Percentiles rank a stretch among this genome's conserved stretches.
Conservation (phyloP, 345 rosid genomes). For the Eucalyptus caleyi region DNA sequence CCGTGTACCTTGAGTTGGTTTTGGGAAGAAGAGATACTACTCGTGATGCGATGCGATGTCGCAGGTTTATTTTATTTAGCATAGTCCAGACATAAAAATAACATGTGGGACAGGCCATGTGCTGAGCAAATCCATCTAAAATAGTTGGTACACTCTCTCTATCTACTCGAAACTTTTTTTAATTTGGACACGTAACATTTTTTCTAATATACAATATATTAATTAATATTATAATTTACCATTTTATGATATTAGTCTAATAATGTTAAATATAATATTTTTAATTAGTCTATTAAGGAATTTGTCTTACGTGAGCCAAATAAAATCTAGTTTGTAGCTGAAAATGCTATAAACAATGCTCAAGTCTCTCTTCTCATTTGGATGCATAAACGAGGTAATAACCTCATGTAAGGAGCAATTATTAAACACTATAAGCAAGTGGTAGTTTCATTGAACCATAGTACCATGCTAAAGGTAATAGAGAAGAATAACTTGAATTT, state of each 20-base stretch:
- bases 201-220: fast-evolving
- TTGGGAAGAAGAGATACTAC: neutral
- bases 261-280: too few species aligned
- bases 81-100: neutral
- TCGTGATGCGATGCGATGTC: neutral
- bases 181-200: too few species aligned
- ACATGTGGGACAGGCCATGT: neutral
- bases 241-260: fast-evolving
- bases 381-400: too few species aligned
- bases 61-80: neutral
- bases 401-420: too few species aligned
- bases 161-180: neutral
- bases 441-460: too few species aligned
- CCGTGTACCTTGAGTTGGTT: neutral
- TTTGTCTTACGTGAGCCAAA: fast-evolving
- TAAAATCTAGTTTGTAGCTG: too few species aligned
- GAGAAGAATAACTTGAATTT: too few species aligned
- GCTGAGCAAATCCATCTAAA: neutral
- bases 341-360: fast-evolving
- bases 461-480: too few species aligned
- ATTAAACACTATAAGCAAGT: too few species aligned
- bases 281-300: too few species aligned
- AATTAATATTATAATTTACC: too few species aligned
- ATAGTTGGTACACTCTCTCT: neutral
- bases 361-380: fast-evolving